Evolutionary conservation across 768 basidiomycete genomes (phyloP).

Genomic region (Rhodocollybia butyracea): DNA sequence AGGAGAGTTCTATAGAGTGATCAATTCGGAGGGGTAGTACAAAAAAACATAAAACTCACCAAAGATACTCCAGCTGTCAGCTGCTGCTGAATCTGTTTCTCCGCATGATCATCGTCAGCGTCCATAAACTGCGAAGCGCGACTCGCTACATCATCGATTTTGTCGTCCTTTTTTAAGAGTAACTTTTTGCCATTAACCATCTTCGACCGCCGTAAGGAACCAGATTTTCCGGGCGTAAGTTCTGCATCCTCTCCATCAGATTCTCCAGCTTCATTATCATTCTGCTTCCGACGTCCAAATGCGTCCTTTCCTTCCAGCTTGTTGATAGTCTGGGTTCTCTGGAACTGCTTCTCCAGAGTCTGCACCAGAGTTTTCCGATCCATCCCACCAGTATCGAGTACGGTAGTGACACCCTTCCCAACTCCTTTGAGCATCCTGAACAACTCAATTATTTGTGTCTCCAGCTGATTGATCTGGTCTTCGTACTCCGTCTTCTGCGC

Average conservation of each 20-base stretch:
- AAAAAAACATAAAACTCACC: conserved; percentile 37
- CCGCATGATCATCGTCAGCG: conserved; percentile 78
- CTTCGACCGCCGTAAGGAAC: conserved; percentile 36
- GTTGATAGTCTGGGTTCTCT: conserved; percentile 79
- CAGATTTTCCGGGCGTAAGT: conserved; percentile 55
- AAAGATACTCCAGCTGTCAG: conserved; percentile 71
- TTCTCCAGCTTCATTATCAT: conserved; percentile 11
- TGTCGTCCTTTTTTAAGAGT: conserved; percentile 26
- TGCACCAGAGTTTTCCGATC: conserved; percentile 81
- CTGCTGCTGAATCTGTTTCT: conserved; percentile 86
- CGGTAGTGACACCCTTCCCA: conserved; percentile 70
- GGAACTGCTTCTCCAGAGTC: conserved; percentile 75
- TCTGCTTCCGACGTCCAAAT: conserved; percentile 17
- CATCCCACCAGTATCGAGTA: conserved; percentile 67
- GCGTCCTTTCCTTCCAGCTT: conserved; percentile 74
- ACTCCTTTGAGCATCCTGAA: conserved; percentile 92
- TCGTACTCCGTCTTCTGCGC: conserved; percentile 79
- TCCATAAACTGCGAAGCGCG: conserved; percentile 86
- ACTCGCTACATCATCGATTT: conserved; percentile 46
- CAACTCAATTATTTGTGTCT: conserved; percentile 89
- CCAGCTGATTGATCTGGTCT: conserved; percentile 83
- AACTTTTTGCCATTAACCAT: conserved; percentile 25
- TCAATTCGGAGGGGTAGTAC: not conserved
- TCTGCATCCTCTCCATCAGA: conserved; percentile 37
- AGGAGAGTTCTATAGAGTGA: conserved; percentile 54